Base-by-base conservation (phyloP, 202 grass and related monocot genomes). In the Hordeum pubiflorum region DNA sequence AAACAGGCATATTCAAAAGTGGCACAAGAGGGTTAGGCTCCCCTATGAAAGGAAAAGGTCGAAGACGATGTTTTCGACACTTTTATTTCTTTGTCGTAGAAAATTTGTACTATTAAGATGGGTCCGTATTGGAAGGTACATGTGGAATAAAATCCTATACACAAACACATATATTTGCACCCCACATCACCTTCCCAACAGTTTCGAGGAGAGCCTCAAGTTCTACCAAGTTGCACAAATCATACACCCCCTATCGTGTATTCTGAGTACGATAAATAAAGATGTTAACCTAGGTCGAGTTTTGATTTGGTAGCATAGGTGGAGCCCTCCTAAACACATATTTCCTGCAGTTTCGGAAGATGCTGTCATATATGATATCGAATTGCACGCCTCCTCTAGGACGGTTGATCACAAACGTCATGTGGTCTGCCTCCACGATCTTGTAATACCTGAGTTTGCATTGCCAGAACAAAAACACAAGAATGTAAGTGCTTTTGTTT, bases 401-500 rank as follows among this genome's bases (percentile, higher is more conserved):
- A 8, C 91, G 72, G 76, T 97, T 94, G 59, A 97, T 90, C 50
- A 97, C 87, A 72, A 97, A 97, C 46, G 91, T 41, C 79, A 94
- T 92, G 81, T 97, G 94, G 81, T 97, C 94, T 4, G 94, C 91
- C 72, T 97, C 94, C 31, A 94, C 70, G 36, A 97, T 89, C 75
- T 79, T 90, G 83, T 92, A 92, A 79, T 93, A 88, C 87, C 92
- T 91, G 84, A 13, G 5, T 10, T 68, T 26, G 36, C 24, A 58
- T 37, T 36, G 7, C 44, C 69, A 29, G 46, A 39, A n/a, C 9
- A 29, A 22, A 82, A 14, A 10, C 27, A 74, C 0, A 23, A 0
- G 61, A 33, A 64, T n/a, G 15, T 65, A 65, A 65, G 3, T 10
- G 14, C 17, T 65, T 13, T 63, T 34, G 8, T 36, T 63, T 18